Evolutionary conservation across 768 basidiomycete genomes (phyloP), one percentile per base, ranked within the genome.

Genomic region (Suillus hirtellus): DNA sequence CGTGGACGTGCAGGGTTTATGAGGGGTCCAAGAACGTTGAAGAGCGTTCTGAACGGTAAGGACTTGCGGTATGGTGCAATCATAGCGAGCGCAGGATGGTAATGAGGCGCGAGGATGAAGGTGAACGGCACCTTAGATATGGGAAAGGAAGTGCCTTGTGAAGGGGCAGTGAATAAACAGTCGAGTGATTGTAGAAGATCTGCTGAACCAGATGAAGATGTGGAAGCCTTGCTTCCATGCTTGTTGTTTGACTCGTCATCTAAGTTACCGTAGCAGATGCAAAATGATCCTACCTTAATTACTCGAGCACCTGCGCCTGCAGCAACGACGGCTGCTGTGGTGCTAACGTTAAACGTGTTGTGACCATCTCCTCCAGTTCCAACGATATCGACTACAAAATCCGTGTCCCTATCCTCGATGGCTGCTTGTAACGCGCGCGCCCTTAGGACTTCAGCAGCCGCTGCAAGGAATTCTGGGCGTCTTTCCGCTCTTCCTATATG

Each of bases 321-420:
- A 34, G 96, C 96, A 24, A 98, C 92, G 65, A 99, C 85, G 1
- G 86, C 96, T 2, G 96, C 96, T 2, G 93, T 89, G 1, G 96
- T 98, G 72, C 94, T 96, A 60, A 98, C 96, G 73, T 99, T 98
- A 84, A 96, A 98, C 0, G 96, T 89, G 70, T 99, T 93, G 76
- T 95, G 88, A 0, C 95, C 95, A 76, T 99, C 97, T 8, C 96
- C 96, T 12, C 96, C 74, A 0, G 75, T 76, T 3, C 75, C 75
- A 44, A 77, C 75, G 58, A 76, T 73, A 63, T 76, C 75, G 6
- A 84, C 89, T 14, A 92, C 84, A 61, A 92, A 93, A 73, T 96
- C 93, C 4, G 79, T 75, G 49, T 88, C 83, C 1, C 73, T 73
- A 38, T 84, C 82, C 60, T 87, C 80, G 43, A 93, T 82, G 2